Percentiles rank a stretch among this genome's conserved stretches.
phyloP scores from a whole-genome alignment of 371 early-diverging fungal genomes.

The Mucor indicus region DNA sequence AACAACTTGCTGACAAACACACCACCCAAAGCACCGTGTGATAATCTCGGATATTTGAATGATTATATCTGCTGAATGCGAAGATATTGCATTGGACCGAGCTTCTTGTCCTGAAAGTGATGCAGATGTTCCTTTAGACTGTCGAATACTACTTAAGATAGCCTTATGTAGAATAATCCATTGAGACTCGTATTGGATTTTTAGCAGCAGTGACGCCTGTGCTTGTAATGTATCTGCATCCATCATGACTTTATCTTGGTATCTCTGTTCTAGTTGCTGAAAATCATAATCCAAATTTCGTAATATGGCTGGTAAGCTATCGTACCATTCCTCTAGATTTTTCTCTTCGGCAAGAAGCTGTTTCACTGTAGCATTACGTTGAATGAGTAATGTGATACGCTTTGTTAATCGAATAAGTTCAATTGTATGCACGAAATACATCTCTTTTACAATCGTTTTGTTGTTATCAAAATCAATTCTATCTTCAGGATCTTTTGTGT shows the following conservation, averaged over 20 bases:
- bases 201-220: conserved; percentile 22
- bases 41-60: conserved; percentile 24
- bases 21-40: conserved; percentile 29
- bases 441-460: conserved; percentile 39
- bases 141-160: conserved; percentile 9
- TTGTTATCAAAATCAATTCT: conserved; percentile 20
- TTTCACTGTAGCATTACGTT: conserved; percentile 6
- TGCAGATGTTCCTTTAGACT: neutral
- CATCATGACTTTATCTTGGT: conserved; percentile 4
- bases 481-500: neutral
- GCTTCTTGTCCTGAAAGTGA: conserved; percentile 8
- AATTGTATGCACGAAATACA: conserved; percentile 32
- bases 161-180: conserved; percentile 33
- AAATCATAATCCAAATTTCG: conserved; percentile 5
- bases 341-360: conserved; percentile 16
- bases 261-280: neutral
- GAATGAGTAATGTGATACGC: conserved; percentile 3
- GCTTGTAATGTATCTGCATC: conserved; percentile 14
- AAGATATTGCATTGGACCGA: conserved; percentile 17
- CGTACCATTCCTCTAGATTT: conserved; percentile 10
- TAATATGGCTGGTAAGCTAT: conserved; percentile 2
- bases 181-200: conserved; percentile 29
- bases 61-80: conserved; percentile 20
- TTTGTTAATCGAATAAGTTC: conserved; percentile 23
- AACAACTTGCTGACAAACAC: conserved; percentile 31